Base-by-base conservation (phyloP, 2,329 filamentous ascomycete species). In the Aspergillus intermedius region DNA sequence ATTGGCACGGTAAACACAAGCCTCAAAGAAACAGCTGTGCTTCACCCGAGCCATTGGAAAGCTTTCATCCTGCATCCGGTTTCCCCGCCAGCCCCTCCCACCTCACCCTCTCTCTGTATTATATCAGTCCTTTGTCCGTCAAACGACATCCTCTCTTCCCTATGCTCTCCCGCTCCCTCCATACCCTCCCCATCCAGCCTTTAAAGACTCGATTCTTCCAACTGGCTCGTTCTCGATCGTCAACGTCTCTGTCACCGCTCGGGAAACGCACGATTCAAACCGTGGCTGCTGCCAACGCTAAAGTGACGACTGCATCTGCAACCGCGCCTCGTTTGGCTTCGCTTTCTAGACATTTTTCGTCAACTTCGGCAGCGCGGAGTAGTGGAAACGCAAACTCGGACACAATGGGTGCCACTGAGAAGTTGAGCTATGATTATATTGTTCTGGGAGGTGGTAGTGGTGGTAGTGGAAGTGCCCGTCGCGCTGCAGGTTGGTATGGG, bases 381-480 rank as follows among this genome's bases (percentile, higher is more conserved):
- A 42, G 43, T 37, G 23, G 4, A 4, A 25, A 45, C 3, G 35
- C 54, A n/a, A 52, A 58, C n/a, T 62, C 63, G 28, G 25, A 30
- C 25, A 62, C 52, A 47, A 77, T 76, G 74, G 68, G 74, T 50
- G 74, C 76, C 21, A 65, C 72, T 5, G 63, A 67, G 35, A 62
- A 67, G 21, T 71, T 74, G 51, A 68, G 72, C 49, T 79, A 77
- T 59, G 77, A 80, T 58, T 79, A 77, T 55, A 76, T 80, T 48
- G 75, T 79, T 49, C 71, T 79, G 55, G 77, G 77, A 49, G 77
- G 76, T 56, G 77, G 77, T 44, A 76, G 73, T 52, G 76, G 75
- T 52, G 77, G 77, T 34, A 74, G 72, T 54, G 75, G 72, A 48
- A 72, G 74, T 47, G 74, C 71, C 42, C 69, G 75, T 50, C 66